Conservation (phyloP, 805 yeast species). For the Myxozyma sirexii region DNA sequence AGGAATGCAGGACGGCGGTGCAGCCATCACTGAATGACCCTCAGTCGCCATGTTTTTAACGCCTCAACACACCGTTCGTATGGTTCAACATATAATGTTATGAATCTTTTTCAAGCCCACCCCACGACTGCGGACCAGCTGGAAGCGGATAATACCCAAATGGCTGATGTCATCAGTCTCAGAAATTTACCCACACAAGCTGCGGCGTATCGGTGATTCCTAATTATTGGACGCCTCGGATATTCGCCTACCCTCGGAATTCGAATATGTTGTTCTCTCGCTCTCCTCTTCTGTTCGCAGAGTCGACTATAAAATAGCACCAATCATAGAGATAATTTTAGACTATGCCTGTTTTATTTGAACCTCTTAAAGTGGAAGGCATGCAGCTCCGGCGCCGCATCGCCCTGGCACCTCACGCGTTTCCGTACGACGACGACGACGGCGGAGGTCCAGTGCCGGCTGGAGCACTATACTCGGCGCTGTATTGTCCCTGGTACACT, state of each 20-base stretch:
- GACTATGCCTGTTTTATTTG: constrained; percentile 31
- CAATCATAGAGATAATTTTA: not conserved
- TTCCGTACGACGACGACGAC: constrained; percentile 41
- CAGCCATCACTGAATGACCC: too few relatives aligned
- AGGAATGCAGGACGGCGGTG: too few relatives aligned
- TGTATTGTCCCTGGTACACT: constrained; percentile 59
- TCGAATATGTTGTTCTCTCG: too few relatives aligned
- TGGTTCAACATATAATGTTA: too few relatives aligned
- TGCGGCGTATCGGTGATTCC: not conserved
- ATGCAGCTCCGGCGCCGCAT: constrained; percentile 45
- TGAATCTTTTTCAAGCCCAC: too few relatives aligned
- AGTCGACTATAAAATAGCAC: not conserved
- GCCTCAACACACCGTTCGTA: too few relatives aligned
- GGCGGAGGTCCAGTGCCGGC: constrained; percentile 40
- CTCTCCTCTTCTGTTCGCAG: not conserved
- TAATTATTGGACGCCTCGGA: not conserved
- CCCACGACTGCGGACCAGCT: too few relatives aligned
- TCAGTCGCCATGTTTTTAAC: too few relatives aligned
- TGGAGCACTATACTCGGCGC: constrained; percentile 58
- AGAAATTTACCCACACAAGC: too few relatives aligned
- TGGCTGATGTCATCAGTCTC: too few relatives aligned
- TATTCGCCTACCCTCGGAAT: not conserved
- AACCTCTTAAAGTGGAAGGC: constrained; percentile 38
- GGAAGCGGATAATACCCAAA: too few relatives aligned
- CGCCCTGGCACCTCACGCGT: constrained; percentile 58